Evolutionary conservation across 129 eudicot species (phyloP).

Genomic region (Artemisia tridentata): DNA sequence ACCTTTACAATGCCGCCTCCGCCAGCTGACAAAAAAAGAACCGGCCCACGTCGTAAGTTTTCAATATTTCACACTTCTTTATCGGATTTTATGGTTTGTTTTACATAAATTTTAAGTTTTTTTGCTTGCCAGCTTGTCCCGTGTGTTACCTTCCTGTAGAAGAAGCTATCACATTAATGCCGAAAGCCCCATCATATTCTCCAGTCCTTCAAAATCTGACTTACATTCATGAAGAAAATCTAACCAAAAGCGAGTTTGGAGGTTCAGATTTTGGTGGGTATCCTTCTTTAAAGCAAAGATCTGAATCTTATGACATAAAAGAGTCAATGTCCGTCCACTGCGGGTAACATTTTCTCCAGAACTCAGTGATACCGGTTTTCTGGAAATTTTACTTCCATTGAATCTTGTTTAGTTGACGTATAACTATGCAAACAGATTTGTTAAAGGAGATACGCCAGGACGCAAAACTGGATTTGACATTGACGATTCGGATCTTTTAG

Average conservation of each 20-base stretch:
- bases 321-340: constrained; percentile 88
- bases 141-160: constrained; percentile 95
- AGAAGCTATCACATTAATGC: constrained; percentile 78
- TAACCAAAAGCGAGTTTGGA: constrained; percentile 79
- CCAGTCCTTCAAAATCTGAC: constrained; percentile 63
- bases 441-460: constrained; percentile 78
- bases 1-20: constrained; percentile 82
- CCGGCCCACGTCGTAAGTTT: constrained; percentile 84
- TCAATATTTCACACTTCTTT: constrained; percentile 7
- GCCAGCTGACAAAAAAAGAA: constrained; percentile 85
- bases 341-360: constrained; percentile 57
- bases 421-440: constrained; percentile 54
- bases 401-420: constrained; percentile 16
- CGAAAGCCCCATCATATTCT: constrained; percentile 75
- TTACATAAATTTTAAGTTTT: constrained; percentile 6
- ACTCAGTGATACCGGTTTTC: neutral
- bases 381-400: neutral
- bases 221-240: constrained; percentile 76
- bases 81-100: neutral
- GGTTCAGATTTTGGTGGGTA: constrained; percentile 98
- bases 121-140: constrained; percentile 71
- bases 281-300: constrained; percentile 78
- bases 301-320: constrained; percentile 73
- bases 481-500: constrained; percentile 79
- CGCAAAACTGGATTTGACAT: constrained; percentile 81